Evolutionary conservation across 768 basidiomycete species (phyloP).

Genomic region (Boletus vinaceobasis): DNA sequence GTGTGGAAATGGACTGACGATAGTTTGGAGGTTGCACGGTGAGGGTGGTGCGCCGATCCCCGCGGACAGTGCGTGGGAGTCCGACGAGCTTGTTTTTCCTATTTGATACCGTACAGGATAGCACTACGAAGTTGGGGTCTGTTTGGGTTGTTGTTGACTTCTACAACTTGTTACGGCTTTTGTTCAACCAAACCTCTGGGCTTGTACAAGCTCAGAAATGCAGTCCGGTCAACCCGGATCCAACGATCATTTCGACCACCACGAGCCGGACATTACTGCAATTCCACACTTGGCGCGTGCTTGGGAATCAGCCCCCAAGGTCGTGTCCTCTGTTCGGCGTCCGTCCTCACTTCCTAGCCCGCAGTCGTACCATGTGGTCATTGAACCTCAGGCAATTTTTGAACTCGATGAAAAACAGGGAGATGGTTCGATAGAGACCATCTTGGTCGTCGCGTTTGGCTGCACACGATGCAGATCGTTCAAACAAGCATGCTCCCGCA

Average conservation of each 20-base stretch:
- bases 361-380: slow-evolving; percentile 14
- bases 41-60: too few species aligned
- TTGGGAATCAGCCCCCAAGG: slow-evolving; percentile 17
- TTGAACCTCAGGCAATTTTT: slow-evolving; percentile 26
- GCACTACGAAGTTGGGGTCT: not conserved
- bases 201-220: slow-evolving; percentile 6
- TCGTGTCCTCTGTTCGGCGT: slow-evolving; percentile 24
- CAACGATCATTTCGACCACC: not conserved
- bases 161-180: not conserved
- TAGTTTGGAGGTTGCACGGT: too few species aligned
- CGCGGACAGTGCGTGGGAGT: too few species aligned
- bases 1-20: too few species aligned
- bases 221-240: not conserved
- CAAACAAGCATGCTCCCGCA: slow-evolving; percentile 25
- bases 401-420: slow-evolving; percentile 19
- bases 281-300: slow-evolving; percentile 17
- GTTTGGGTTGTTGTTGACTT: not conserved
- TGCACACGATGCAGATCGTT: slow-evolving; percentile 16
- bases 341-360: slow-evolving; percentile 19
- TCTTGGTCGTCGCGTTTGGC: slow-evolving; percentile 21
- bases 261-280: not conserved
- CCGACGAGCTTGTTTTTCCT: not conserved
- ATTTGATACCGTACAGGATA: too few species aligned
- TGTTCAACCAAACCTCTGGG: not conserved
- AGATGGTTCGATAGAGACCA: slow-evolving; percentile 6